These are phyloP conservation scores for Trichosporon inkin DNA, from an alignment of 1,284 basidiomycete genomes.

Conservation along the genomic window DNA sequence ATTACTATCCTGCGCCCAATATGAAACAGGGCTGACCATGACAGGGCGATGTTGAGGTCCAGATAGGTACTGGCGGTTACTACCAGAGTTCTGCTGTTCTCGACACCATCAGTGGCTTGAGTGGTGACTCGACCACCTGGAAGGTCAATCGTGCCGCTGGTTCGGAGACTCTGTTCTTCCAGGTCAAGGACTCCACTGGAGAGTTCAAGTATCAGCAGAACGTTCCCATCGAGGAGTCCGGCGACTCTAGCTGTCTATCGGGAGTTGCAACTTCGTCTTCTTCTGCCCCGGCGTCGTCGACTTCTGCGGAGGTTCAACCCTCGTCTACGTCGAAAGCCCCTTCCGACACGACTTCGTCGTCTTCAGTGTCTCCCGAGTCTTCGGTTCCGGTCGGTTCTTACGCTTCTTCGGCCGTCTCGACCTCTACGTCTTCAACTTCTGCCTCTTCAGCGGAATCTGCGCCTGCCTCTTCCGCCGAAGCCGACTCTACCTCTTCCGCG, in stretches of 20 bases:
- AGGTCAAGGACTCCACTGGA: slow-evolving; percentile 39
- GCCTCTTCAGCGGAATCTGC: too few species aligned
- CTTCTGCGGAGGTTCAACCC: background rate
- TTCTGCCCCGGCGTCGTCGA: background rate
- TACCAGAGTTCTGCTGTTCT: slow-evolving; percentile 36
- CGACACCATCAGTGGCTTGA: slow-evolving; percentile 20
- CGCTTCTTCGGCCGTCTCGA: too few species aligned
- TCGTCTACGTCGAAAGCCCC: background rate
- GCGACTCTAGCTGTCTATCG: slow-evolving; percentile 33
- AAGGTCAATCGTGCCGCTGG: slow-evolving; percentile 34
- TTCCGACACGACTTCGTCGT: background rate
- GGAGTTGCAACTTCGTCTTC: background rate
- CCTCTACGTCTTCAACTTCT: too few species aligned
- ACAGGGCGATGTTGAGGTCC: slow-evolving; percentile 36
- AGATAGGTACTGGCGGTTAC: slow-evolving; percentile 41
- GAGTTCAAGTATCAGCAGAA: slow-evolving; percentile 45
- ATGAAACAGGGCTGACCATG: background rate
- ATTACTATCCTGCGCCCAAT: background rate
- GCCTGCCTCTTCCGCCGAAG: too few species aligned
- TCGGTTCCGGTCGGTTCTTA: too few species aligned
- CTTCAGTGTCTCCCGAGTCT: background rate
- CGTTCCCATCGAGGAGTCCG: slow-evolving; percentile 29
- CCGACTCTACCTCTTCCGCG: too few species aligned
- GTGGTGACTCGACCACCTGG: slow-evolving; percentile 30
- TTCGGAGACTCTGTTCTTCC: slow-evolving; percentile 38